Evolutionary conservation across 2,329 filamentous ascomycete species (phyloP), one percentile per base, ranked within the genome.

Genomic region (Thelonectria rubi): DNA sequence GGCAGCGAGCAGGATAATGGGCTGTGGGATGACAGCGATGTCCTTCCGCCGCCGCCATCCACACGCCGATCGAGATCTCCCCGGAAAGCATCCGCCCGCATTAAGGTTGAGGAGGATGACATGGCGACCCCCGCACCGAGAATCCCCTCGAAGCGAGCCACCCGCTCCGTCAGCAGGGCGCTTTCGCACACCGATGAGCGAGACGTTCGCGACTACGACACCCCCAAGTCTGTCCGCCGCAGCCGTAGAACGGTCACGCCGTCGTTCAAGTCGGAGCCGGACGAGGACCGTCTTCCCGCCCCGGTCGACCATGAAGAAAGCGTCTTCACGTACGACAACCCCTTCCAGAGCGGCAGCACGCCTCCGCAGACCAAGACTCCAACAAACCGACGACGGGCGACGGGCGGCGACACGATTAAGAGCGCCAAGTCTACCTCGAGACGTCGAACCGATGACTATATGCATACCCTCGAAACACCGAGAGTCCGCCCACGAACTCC

Each of bases 271-370:
- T 69, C 75, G 2, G 88, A 91, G 52, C 79, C 82, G 9, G 81
- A 81, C 46, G 76, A 76, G 14, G 69, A 73, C 24, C 42, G 64
- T 39, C 42, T 55, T 63, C 20, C 63, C 43, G 5, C 56, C 26
- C 58, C 65, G 20, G 78, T 80, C 40, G 82, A 84, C 7, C 84
- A 85, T 30, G 62, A 85, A 34, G 64, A 68, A 34, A 90, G 84
- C 70, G 89, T 91, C 32, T 98, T 98, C 76, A 93, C 91, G 1
- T 86, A 89, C 68, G 93, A 97, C 55, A 98, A 98, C 72, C 94
- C 94, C 0, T 98, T 98, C 74, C 94, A 98, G 75, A 92, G 91
- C 73, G 69, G 93, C 42, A 91, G 89, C 75, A 90, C 92, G 10
- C 89, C 92, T 2, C 77, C 84, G 6, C 76, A 77, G 1, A 77